A percentile compares a stretch with the other conserved stretches of the same genome.
Evolutionary conservation across 1,284 basidiomycete species (phyloP).

Genomic region (Rhodotorula glutinis): DNA sequence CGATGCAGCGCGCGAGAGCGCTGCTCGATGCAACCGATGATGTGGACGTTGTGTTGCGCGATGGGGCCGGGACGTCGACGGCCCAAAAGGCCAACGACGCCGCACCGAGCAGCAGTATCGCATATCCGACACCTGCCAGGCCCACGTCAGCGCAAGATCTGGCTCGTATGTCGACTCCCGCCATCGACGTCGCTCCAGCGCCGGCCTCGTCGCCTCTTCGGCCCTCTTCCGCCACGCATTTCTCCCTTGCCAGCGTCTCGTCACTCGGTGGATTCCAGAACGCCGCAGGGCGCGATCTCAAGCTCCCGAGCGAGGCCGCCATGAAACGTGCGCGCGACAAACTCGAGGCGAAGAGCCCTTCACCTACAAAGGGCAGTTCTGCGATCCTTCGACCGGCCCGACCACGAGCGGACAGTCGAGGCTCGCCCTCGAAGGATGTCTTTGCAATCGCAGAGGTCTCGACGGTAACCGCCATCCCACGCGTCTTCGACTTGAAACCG

Average conservation of each 20-base stretch:
- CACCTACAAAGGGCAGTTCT: background rate
- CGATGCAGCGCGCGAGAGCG: slow-evolving; percentile 13
- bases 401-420: background rate
- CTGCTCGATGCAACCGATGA: slow-evolving; percentile 14
- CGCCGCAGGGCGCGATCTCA: slow-evolving; percentile 8
- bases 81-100: background rate
- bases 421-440: background rate
- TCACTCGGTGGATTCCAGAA: slow-evolving; percentile 18
- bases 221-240: background rate
- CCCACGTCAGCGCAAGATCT: background rate
- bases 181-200: background rate
- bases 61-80: background rate
- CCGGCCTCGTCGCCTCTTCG: background rate
- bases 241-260: background rate
- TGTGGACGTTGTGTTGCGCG: too few species aligned
- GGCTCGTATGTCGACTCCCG: background rate
- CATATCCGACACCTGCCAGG: background rate
- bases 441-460: background rate
- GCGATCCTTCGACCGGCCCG: background rate
- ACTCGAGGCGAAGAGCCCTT: background rate
- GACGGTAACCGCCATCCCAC: background rate
- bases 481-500: background rate
- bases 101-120: background rate
- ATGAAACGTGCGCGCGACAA: background rate
- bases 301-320: slow-evolving; percentile 20